Evolutionary conservation across 2,329 filamentous ascomycete genomes (phyloP).

Genomic region (Xylariaceae sp.): DNA sequence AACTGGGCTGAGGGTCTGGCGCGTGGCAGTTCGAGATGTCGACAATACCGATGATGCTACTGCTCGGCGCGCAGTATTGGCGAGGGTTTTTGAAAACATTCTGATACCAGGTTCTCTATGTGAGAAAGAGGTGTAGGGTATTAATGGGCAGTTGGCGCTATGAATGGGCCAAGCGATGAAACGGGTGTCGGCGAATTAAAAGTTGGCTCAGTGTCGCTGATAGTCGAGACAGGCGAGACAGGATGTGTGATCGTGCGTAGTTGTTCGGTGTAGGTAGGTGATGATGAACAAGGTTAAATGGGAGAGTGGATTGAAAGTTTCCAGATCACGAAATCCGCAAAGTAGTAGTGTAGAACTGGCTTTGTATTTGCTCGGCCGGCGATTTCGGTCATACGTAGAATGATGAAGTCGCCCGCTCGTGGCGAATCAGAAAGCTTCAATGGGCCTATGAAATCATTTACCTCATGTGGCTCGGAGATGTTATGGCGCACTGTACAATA

Average conservation of each 20-base stretch:
- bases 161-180: neutral
- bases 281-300: constrained; percentile 18
- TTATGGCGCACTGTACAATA: constrained; percentile 28
- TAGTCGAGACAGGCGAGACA: neutral
- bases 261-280: constrained; percentile 1
- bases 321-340: neutral
- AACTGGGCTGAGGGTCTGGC: constrained; percentile 49
- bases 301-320: constrained; percentile 10
- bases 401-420: constrained; percentile 29
- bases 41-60: constrained; percentile 50
- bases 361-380: constrained; percentile 36
- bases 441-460: constrained; percentile 40
- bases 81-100: constrained; percentile 55
- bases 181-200: neutral
- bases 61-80: constrained; percentile 48
- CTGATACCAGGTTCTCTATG: constrained; percentile 28
- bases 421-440: constrained; percentile 39
- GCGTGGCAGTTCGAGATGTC: constrained; percentile 47
- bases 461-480: constrained; percentile 36
- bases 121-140: neutral
- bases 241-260: constrained; percentile 1
- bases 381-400: constrained; percentile 44
- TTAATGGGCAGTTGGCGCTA: constrained; percentile 2
- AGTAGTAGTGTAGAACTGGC: constrained; percentile 29
- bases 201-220: constrained; percentile 6